Base-by-base conservation (phyloP, 108 stramenopile genomes). In the Bacterosira constricta region DNA sequence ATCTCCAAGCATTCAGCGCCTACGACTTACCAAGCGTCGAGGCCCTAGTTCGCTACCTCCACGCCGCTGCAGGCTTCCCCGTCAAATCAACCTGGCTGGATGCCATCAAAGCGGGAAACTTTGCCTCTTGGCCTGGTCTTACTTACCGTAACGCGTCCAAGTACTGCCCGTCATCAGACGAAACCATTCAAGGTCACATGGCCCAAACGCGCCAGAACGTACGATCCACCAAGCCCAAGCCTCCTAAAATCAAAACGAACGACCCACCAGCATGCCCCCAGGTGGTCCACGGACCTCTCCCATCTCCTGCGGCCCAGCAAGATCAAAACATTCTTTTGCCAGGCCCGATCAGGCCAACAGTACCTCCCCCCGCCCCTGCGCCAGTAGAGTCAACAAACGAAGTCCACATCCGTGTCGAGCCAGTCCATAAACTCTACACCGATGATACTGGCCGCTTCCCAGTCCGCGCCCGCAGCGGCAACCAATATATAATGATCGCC, bases 71-170 rank as follows among this genome's bases (percentile, higher is more conserved):
- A 1, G 65, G 65, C 65, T 66, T 65, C 25, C 64, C 64, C 30
- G 62, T 65, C 64, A 65, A 65, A 13, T 6, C 32, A 8, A 50
- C 63, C 3, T 64, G 63, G 63, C 63, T 64, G 0, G 63, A 44
- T 31, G 63, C 63, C 63, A 57, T 65, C 64, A 65, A 65, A 25
- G 64, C 64, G 1, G 50, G 50, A 45, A 65, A 65, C 64, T 65
- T 37, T 35, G n/a, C 47, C 18, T 36, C 47, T 18, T 65, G 47
- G 49, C 21, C 31, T 3, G 64, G 64, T 18, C 64, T 65, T 30
- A 65, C 64, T n/a, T 65, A 36, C 32, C 37, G 47, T 47, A 65
- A 65, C 18, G 64, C 64, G 11, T 5, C 64, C 15, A 36, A 52
- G 64, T 65, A 65, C 50, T 52, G 64, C 36, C 50, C 50, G 6